A percentile compares a stretch with the other conserved stretches of the same genome.
phyloP scores from a whole-genome alignment of 2,329 filamentous ascomycete genomes.

The Pleoardoris graminearum region DNA sequence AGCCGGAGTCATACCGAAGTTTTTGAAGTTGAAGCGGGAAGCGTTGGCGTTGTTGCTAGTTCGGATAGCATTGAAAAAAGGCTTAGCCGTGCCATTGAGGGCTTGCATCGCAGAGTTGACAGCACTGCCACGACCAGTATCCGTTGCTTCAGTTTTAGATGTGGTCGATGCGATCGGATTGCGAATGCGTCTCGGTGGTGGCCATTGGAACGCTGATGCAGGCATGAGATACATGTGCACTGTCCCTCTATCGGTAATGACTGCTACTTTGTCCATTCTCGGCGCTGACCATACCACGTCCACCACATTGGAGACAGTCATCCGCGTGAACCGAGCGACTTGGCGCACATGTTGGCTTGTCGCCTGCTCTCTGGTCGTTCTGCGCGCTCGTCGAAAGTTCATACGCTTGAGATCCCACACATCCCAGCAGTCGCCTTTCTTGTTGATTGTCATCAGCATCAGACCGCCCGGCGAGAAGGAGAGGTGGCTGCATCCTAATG shows the following conservation, averaged over 20 bases:
- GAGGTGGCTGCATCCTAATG: constrained; percentile 77
- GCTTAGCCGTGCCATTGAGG: constrained; percentile 49
- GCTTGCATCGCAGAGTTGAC: constrained; percentile 49
- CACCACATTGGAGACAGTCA: constrained; percentile 88
- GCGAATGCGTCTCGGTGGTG: constrained; percentile 62
- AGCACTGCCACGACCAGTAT: constrained; percentile 37
- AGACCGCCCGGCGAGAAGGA: constrained; percentile 77
- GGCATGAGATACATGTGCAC: constrained; percentile 91
- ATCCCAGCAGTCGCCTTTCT: constrained; percentile 79
- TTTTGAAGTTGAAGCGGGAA: constrained; percentile 42
- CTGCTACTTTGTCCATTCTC: constrained; percentile 78
- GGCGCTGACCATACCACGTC: constrained; percentile 87
- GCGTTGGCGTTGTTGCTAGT: constrained; percentile 37
- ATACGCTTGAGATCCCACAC: constrained; percentile 77
- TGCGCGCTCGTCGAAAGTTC: constrained; percentile 49
- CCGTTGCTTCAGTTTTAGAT: constrained; percentile 37
- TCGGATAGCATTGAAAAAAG: constrained; percentile 44
- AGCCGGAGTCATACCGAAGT: constrained; percentile 46
- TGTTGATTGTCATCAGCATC: constrained; percentile 76
- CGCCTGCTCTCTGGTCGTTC: constrained; percentile 33
- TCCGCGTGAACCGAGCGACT: constrained; percentile 83
- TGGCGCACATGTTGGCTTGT: constrained; percentile 67
- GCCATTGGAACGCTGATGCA: constrained; percentile 81
- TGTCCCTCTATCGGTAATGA: constrained; percentile 94
- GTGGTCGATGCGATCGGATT: constrained; percentile 28